Percentiles rank a stretch among this genome's conserved stretches.
phyloP scores from a whole-genome alignment of 2,329 filamentous ascomycete genomes.

The Scedosporium apiospermum region DNA sequence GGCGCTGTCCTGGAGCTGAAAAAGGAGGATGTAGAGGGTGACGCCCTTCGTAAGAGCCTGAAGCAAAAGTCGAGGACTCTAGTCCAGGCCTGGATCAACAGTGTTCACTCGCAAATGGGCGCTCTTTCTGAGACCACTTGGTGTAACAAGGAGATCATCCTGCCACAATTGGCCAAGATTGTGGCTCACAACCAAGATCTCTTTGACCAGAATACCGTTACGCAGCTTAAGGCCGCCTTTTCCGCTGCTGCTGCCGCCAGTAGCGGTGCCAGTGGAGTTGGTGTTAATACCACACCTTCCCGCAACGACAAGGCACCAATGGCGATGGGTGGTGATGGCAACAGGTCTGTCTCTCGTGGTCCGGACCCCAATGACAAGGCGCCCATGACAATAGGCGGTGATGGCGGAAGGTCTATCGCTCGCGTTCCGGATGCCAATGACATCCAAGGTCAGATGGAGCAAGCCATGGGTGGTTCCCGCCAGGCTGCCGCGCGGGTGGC shows the following conservation, averaged over 20 bases:
- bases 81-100: no score
- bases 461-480: background rate
- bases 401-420: background rate
- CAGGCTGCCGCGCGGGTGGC: background rate
- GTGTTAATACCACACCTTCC: no score
- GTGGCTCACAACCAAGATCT: background rate
- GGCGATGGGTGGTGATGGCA: background rate
- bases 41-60: no score
- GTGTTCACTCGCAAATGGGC: no score
- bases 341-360: background rate
- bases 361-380: background rate
- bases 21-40: no score
- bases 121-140: background rate
- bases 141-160: background rate
- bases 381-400: background rate
- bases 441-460: background rate
- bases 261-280: no score
- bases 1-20: no score
- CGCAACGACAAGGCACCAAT: background rate
- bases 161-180: background rate
- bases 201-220: background rate
- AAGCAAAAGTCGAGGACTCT: no score
- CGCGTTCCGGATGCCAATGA: background rate
- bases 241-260: no score
- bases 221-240: background rate